Evolutionary conservation across 2,329 filamentous ascomycete species (phyloP), one percentile per base, ranked within the genome.

Genomic region (Penicillium sp.): DNA sequence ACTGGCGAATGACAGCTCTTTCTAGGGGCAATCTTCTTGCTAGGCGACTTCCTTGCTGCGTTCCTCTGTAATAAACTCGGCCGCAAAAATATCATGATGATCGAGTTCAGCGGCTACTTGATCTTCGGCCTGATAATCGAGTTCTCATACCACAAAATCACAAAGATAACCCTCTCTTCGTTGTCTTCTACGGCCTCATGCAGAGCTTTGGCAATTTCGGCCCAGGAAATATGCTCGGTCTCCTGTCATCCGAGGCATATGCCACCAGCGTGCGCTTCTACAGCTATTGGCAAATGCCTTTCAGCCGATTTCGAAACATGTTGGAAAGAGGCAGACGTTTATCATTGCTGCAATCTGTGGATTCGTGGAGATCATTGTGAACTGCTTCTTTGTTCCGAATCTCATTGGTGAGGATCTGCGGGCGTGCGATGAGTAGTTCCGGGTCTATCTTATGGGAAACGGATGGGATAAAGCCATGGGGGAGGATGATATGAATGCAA

Each of bases 221-320:
- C 0, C 79, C 79, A 0, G 80, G 80, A 0, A 76, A 79, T 33
- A 81, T 78, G 66, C 70, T 82, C 3, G 79, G 78, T 1, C 66
- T 82, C 3, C 61, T 81, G 5, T 79, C 76, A 0, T 79, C 76
- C 0, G 80, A 82, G 60, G 72, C 75, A 1, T 82, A 79, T 53
- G 75, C 79, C 0, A 82, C 80, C 2, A 76, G 76, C n/a, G 77
- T 81, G 1, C 68, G 80, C 8, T n/a, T 76, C 75, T 2, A 79
- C 79, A 1, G 80, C 78, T 0, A 59, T 81, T 23, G 79, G 79
- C 1, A 82, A 82, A 81, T 48, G 79, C 75, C 0, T 80, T 81
- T 44, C 78, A 71, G 3, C 78, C 77, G 0, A 78, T 80, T 23
- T 69, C 78, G 46, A 65, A 62, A 5, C 63, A 74, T 32, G 65